These are phyloP conservation scores for Pythium pyrilobum DNA, from an alignment of 352 stramenopile species.

Conservation along the genomic window DNA sequence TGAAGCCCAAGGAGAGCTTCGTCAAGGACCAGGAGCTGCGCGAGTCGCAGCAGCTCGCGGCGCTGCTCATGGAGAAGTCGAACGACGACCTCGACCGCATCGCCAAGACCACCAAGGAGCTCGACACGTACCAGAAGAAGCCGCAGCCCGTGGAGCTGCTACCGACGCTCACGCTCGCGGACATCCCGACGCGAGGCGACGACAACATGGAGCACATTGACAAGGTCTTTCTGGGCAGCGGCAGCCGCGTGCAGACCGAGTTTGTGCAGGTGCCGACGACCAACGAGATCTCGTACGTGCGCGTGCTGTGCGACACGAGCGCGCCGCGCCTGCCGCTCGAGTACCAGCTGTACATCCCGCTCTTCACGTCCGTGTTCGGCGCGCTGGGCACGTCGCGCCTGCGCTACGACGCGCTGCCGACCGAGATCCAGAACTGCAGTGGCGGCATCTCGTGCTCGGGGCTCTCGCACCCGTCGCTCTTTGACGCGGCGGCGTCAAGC, in stretches of 20 bases:
- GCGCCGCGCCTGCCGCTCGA: conserved; percentile 35
- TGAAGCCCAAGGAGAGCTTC: conserved; percentile 61
- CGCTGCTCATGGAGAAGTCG: conserved; percentile 32
- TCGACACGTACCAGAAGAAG: conserved; percentile 63
- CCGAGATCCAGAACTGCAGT: conserved; percentile 70
- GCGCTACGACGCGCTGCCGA: conserved; percentile 61
- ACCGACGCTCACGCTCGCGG: conserved; percentile 59
- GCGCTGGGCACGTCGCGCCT: conserved; percentile 66
- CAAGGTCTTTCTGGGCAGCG: conserved; percentile 19
- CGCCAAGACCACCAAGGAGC: conserved; percentile 29
- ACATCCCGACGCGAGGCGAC: conserved; percentile 45
- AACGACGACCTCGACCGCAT: conserved; percentile 60
- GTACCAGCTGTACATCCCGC: conserved; percentile 60
- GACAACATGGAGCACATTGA: conserved; percentile 50
- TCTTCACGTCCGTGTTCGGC: conserved; percentile 70
- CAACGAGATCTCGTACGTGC: conserved; percentile 81
- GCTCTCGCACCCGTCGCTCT: conserved; percentile 50
- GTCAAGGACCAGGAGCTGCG: conserved; percentile 48
- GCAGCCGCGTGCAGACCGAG: conserved; percentile 20
- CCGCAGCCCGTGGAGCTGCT: conserved; percentile 64
- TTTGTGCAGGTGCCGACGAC: conserved; percentile 72
- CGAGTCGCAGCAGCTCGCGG: conserved; percentile 45
- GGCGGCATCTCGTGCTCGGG: conserved; percentile 63
- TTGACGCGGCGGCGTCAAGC: conserved; percentile 33
- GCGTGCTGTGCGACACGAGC: conserved; percentile 58